Evolutionary conservation across 2,329 filamentous ascomycete species (phyloP).

Genomic region (Alternaria novae-zelandiae): DNA sequence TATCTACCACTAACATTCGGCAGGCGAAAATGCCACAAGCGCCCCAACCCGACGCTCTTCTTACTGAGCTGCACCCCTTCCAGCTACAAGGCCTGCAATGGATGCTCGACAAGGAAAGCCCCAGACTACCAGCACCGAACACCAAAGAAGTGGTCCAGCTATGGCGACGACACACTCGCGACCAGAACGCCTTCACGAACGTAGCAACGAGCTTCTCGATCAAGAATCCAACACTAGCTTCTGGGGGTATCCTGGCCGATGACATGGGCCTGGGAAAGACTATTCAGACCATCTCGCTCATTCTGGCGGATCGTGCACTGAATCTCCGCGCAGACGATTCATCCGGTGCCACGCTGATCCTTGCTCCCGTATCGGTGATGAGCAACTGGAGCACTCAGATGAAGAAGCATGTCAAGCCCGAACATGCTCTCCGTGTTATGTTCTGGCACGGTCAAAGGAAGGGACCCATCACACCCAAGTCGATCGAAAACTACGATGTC

Average conservation of each 20-base stretch:
- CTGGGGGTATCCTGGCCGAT: slow-evolving; percentile 85
- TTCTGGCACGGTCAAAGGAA: slow-evolving; percentile 74
- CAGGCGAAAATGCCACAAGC: slow-evolving; percentile 72
- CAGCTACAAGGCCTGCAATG: slow-evolving; percentile 79
- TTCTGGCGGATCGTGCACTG: slow-evolving; percentile 63
- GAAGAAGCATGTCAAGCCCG: slow-evolving; percentile 69
- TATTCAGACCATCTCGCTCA: slow-evolving; percentile 80
- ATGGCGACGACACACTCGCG: slow-evolving; percentile 66
- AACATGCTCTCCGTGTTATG: slow-evolving; percentile 69
- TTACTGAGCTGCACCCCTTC: slow-evolving; percentile 76
- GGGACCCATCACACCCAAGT: slow-evolving; percentile 55
- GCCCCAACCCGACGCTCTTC: slow-evolving; percentile 68
- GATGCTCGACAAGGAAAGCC: slow-evolving; percentile 79
- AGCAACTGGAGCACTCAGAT: slow-evolving; percentile 89
- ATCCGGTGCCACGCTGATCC: slow-evolving; percentile 71
- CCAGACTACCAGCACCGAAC: slow-evolving; percentile 65
- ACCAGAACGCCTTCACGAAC: slow-evolving; percentile 63
- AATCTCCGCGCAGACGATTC: slow-evolving; percentile 23
- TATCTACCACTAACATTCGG: slow-evolving; percentile 12
- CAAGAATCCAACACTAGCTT: slow-evolving; percentile 69
- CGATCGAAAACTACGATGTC: slow-evolving; percentile 72
- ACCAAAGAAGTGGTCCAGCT: slow-evolving; percentile 73
- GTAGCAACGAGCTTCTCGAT: slow-evolving; percentile 73
- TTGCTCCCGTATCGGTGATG: slow-evolving; percentile 85
- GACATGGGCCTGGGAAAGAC: slow-evolving; percentile 96